Base-by-base conservation (phyloP, 495 filamentous ascomycete species). In the Filosporella fistucella region DNA sequence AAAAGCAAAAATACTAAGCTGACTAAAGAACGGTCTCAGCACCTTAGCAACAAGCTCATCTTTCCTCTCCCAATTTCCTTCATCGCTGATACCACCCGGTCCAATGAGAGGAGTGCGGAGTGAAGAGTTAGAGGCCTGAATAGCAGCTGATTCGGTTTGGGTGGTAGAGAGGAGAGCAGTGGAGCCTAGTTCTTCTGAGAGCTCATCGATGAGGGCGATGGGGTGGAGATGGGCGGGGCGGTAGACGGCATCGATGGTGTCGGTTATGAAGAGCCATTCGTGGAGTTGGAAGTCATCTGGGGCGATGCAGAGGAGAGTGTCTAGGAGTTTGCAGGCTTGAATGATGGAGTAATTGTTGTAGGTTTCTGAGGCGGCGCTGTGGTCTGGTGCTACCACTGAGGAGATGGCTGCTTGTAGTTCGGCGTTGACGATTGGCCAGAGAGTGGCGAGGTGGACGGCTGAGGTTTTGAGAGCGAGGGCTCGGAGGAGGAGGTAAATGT, bases 191-290 rank as follows among this genome's bases (percentile, higher is more conserved):
- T 81, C 84, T 55, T 93, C 88, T 0, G 87, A 85, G 7, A 98
- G 69, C 57, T 91, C 88, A 54, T 98, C 93, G 14, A 86, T 84
- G 10, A 97, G 74, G 1, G 89, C 88, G 3, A 84, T 71, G 1
- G 91, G 80, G 44, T 81, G 74, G 68, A 82, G 86, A 40, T 73
- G 67, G n/a, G 78, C 64, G 1, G 89, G 84, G 13, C 85, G 80
- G 59, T 97, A 97, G 18, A 97, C 89, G 1, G 94, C 90, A 60
- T 99, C 93, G 54, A 96, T 91, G 28, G 91, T 96, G 61, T 99
- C 94, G 4, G 90, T 91, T 20, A 97, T 81, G 63, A 94, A 99
- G 14, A 97, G 77, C 93, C 93, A 99, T 68, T 96, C 89, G 45
- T 89, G 78, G 30, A 95, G 73, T 62, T 97, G 93, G 64, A 96